Base-by-base conservation (phyloP, 225 moss, liverwort and hornwort species). In the Ulota crispa region DNA sequence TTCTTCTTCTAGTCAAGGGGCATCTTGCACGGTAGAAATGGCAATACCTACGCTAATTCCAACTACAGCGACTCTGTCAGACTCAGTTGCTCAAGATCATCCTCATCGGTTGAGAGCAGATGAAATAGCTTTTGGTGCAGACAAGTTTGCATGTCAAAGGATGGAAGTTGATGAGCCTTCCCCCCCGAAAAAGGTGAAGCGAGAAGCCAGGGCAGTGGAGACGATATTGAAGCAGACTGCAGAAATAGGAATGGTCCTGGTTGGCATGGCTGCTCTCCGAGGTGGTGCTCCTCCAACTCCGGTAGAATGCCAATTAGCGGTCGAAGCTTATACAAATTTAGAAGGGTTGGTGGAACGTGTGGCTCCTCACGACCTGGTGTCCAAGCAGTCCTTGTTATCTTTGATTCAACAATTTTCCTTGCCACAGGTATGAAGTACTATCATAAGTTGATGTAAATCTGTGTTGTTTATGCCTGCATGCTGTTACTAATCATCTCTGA, bases 251-350 rank as follows among this genome's bases (percentile, higher is more conserved):
- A 85, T 95, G 72, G 92, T 93, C 47, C 86, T 97, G 70, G 86
- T 94, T 76, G 94, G 93, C 57, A 95, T 97, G 97, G 85, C 94
- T 39, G 89, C 95, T 36, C 86, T 97, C 80, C 91, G 95, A 86
- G 93, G 87, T 39, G 94, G 93, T 76, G 88, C 90, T 82, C 78
- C 91, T 53, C 88, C 94, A 45, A 88, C 89, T 19, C 64, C 89
- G 64, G 76, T 92, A 39, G 95, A 97, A 81, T 86, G 83, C 74
- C 89, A 91, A 78, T 74, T 95, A 75, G 94, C 97, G 34, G 81
- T 89, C 34, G 83, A 87, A 41, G 97, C 97, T 53, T 94, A 85
- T 82, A 72, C 93, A 34, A 93, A 94, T 61, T 86, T 98, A 80
- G 88, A 84, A 78, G 78, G 80, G 13, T 82, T 94, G 70, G 92